Percentiles rank a stretch among this genome's conserved stretches.
These are phyloP conservation scores for Quercus phellos DNA, from an alignment of 331 rosid genomes.

Conservation along the genomic window DNA sequence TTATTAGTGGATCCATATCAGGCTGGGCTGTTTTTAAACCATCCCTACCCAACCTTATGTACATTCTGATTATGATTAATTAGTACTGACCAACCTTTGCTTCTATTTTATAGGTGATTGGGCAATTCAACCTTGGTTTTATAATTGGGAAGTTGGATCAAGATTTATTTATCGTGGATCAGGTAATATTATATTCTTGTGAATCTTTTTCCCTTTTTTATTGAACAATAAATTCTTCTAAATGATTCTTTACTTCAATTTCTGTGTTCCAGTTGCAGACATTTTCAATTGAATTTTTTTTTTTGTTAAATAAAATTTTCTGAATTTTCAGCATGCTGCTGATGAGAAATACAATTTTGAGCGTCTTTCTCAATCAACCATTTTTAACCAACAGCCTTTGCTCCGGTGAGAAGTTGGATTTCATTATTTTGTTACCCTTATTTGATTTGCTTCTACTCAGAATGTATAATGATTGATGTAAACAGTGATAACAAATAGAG, in stretches of 20 bases:
- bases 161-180: slow-evolving; percentile 92
- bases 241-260: slow-evolving; percentile 13
- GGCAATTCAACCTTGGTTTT: slow-evolving; percentile 98
- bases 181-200: slow-evolving; percentile 45
- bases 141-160: slow-evolving; percentile 87
- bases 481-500: not conserved
- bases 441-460: not conserved
- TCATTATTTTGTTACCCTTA: slow-evolving; percentile 7
- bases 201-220: not conserved
- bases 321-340: slow-evolving; percentile 89
- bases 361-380: slow-evolving; percentile 73
- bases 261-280: not conserved
- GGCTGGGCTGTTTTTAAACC: not conserved
- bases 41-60: not conserved
- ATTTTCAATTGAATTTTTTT: not conserved
- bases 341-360: slow-evolving; percentile 98
- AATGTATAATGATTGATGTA: not conserved
- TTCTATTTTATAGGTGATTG: slow-evolving; percentile 66
- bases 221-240: slow-evolving; percentile 19
- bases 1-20: not conserved
- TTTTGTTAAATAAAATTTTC: slow-evolving; percentile 1
- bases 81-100: slow-evolving; percentile 4
- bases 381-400: slow-evolving; percentile 89
- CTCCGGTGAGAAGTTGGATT: slow-evolving; percentile 60
- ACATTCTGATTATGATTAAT: slow-evolving; percentile 12